Base-by-base conservation (phyloP, 75 land plant species). In the Pinus taeda region DNA sequence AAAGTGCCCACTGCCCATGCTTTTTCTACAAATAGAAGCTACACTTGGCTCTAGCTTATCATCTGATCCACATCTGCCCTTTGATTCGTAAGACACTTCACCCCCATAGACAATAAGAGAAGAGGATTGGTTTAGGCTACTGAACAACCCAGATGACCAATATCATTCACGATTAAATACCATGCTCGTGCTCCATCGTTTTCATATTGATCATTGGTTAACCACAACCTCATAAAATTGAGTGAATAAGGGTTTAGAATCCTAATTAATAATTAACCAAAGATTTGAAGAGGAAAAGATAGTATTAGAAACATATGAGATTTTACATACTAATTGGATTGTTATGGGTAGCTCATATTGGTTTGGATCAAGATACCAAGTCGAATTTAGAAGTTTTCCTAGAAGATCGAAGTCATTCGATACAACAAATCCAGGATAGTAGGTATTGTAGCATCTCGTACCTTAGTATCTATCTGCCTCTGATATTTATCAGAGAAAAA, bases 71-170 rank as follows among this genome's bases (percentile, higher is more conserved):
- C 1, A 39, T 66, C 15, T 39, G n/a, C 17, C 36, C 71, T 15
- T 66, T 4, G 71, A 37, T 12, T 3, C 8, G 57, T 55, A 49
- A 2, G 74, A 72, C 13, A 72, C 74, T 55, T 72, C 74, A 4
- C 74, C 74, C 17, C 57, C 74, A 55, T 72, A 72, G 9, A 72
- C 57, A 21, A 72, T 72, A 4, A 72, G 74, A 12, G 74, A 72
- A 22, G 74, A 49, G 13, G 57, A 26, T 26, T 26, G 26, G 26
- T 26, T 26, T 0, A 26, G 26, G 26, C 26, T 26, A 0, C 26
- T 26, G 0, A 26, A 26, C 26, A 26, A 26, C 26, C 26, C 26
- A 26, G 26, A 26, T 26, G 26, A 26, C 26, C 26, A 26, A 26
- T 67, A 17, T 33, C 71, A 67, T 6, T 6, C 21, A 39, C 71